phyloP scores from a whole-genome alignment of 768 basidiomycete species.

The Leccinum uliginosum region DNA sequence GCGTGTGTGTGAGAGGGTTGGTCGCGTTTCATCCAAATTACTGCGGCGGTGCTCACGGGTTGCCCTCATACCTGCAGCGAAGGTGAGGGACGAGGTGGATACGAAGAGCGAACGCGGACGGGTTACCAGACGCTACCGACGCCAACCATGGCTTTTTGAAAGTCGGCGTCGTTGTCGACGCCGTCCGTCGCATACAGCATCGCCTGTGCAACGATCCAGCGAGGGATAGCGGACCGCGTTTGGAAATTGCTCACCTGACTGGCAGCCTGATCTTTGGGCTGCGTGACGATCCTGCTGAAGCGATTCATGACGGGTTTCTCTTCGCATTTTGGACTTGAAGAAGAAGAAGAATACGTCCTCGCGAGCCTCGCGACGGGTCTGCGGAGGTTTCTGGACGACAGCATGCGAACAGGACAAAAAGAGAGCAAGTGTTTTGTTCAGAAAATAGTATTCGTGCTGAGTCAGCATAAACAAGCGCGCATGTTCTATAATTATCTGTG shows the following conservation, averaged over 20 bases:
- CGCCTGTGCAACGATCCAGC: slow-evolving; percentile 49
- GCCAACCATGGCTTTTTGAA: slow-evolving; percentile 96
- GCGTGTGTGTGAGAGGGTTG: not conserved
- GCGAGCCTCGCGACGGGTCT: slow-evolving; percentile 16
- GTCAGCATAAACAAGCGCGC: slow-evolving; percentile 6
- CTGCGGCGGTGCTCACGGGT: slow-evolving; percentile 64
- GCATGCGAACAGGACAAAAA: slow-evolving; percentile 11
- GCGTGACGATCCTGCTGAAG: slow-evolving; percentile 79
- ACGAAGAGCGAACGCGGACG: slow-evolving; percentile 1
- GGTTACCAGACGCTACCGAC: slow-evolving; percentile 93
- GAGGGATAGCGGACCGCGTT: not conserved
- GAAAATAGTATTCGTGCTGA: slow-evolving; percentile 5
- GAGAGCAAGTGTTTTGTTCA: not conserved
- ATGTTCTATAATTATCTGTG: not conserved
- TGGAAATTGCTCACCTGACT: slow-evolving; percentile 59
- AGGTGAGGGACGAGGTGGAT: slow-evolving; percentile 11
- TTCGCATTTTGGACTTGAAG: slow-evolving; percentile 35
- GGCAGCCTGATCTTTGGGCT: slow-evolving; percentile 92
- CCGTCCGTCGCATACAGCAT: slow-evolving; percentile 99
- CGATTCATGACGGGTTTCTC: slow-evolving; percentile 52
- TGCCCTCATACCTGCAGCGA: slow-evolving; percentile 87
- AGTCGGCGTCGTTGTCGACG: slow-evolving; percentile 72
- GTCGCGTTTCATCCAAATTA: not conserved
- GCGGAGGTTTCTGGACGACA: slow-evolving; percentile 18
- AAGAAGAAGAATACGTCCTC: slow-evolving; percentile 38